Percentiles rank a stretch among this genome's conserved stretches.
Conservation (phyloP, 352 stramenopile species). For the Pythium phragmitis region DNA sequence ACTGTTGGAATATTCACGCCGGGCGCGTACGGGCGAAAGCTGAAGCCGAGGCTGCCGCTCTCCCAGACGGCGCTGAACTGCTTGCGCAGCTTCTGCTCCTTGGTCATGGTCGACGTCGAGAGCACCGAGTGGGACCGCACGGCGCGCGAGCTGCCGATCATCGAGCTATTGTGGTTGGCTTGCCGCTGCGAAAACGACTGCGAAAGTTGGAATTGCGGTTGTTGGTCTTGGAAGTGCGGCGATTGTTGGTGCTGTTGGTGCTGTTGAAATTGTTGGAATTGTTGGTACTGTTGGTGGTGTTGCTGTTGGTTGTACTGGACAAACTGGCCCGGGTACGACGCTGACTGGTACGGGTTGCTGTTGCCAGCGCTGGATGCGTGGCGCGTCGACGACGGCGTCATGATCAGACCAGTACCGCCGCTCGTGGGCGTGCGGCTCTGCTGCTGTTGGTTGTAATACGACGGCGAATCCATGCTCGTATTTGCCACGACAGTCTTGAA, state of each 20-base stretch:
- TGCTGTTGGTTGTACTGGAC: constrained; percentile 26
- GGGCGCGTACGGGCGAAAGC: constrained; percentile 64
- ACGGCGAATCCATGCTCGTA: constrained; percentile 11
- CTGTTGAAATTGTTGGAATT: neutral
- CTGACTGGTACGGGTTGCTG: neutral
- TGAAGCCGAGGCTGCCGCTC: constrained; percentile 62
- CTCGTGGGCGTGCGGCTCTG: constrained; percentile 13
- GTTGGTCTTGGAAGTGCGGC: constrained; percentile 11
- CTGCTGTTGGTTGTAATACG: constrained; percentile 16
- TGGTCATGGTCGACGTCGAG: constrained; percentile 33
- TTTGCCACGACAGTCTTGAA: constrained; percentile 21
- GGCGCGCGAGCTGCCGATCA: constrained; percentile 3
- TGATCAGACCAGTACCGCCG: constrained; percentile 4
- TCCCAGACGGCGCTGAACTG: constrained; percentile 80
- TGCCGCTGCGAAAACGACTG: constrained; percentile 10
- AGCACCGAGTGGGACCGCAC: constrained; percentile 23
- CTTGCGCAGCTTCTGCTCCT: constrained; percentile 50
- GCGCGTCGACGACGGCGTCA: constrained; percentile 1
- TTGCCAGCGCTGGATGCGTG: neutral
- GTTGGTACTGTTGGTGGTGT: constrained; percentile 20
- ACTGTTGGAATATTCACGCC: constrained; percentile 74
- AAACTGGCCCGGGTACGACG: constrained; percentile 18
- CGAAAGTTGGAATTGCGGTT: neutral
- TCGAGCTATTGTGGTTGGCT: neutral
- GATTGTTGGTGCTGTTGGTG: constrained; percentile 5